Conservation (phyloP, 2,329 filamentous ascomycete genomes). For the Colletotrichum tropicicola region DNA sequence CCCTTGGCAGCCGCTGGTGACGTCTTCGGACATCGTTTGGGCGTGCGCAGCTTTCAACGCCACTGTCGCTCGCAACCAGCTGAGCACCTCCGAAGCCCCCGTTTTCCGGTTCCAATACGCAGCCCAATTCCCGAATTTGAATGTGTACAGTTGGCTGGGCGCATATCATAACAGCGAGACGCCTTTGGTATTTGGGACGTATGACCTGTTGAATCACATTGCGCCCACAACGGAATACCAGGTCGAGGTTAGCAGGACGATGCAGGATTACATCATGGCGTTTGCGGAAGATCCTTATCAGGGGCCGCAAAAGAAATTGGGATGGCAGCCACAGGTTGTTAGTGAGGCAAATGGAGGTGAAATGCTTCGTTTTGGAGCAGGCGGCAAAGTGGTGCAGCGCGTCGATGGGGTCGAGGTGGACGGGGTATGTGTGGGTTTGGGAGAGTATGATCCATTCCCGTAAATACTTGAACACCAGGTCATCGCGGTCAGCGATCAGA, state of each 20-base stretch:
- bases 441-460: slow-evolving; percentile 28
- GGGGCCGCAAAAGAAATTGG: slow-evolving; percentile 32
- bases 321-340: slow-evolving; percentile 30
- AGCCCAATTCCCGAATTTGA: slow-evolving; percentile 51
- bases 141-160: slow-evolving; percentile 48
- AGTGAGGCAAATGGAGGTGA: slow-evolving; percentile 33
- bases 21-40: slow-evolving; percentile 28
- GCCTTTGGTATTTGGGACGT: slow-evolving; percentile 49
- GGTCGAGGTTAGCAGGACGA: slow-evolving; percentile 33
- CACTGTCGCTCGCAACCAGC: slow-evolving; percentile 36
- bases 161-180: slow-evolving; percentile 51
- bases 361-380: slow-evolving; percentile 24
- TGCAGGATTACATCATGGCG: slow-evolving; percentile 38
- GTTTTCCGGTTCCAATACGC: slow-evolving; percentile 51
- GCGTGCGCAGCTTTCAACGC: slow-evolving; percentile 40
- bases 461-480: too few species aligned
- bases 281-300: slow-evolving; percentile 37
- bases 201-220: slow-evolving; percentile 35
- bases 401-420: slow-evolving; percentile 31
- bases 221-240: slow-evolving; percentile 36
- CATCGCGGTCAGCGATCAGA: too few species aligned
- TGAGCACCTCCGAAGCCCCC: slow-evolving; percentile 32
- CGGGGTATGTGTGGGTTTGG: slow-evolving; percentile 20
- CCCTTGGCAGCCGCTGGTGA: slow-evolving; percentile 33
- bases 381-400: slow-evolving; percentile 31